Base-by-base conservation (phyloP, 2,329 filamentous ascomycete genomes). In the Penicillium decumbens region DNA sequence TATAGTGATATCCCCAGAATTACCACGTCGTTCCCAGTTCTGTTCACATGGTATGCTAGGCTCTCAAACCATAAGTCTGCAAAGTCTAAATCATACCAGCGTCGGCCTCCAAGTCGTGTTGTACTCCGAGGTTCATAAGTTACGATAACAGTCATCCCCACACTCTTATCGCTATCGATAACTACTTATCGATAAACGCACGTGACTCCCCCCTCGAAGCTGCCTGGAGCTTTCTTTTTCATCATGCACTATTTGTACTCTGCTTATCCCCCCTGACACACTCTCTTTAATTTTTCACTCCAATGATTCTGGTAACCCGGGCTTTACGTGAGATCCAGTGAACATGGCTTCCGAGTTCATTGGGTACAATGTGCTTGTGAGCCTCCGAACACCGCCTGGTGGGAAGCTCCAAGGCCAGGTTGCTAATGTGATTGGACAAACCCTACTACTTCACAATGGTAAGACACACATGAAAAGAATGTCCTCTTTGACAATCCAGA, bases 361-460 rank as follows among this genome's bases (percentile, higher is more conserved):
- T 63, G 88, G 88, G 54, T 80, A 88, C 68, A 83, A 85, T 52
- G 88, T 93, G 72, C 74, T 83, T 52, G 84, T 93, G 62, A 85
- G 84, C 30, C 77, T 93, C 56, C 80, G 79, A 61, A 76, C 82
- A 50, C 85, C 86, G 45, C 77, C 80, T 2, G 80, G 81, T 52
- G 80, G 80, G 37, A 76, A 81, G 60, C 73, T 92, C 43, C 82
- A 83, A 53, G 89, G 89, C 44, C 80, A 81, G 20, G 86, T 95
- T 30, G 80, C 82, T 52, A 78, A 83, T 59, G 83, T 92, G 46
- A 78, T 85, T 53, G 83, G 85, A 24, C 79, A 82, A 63, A 84
- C 83, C 53, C 72, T 95, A 55, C 83, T 81, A 27, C 76, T 95
- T 45, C 80, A 80, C 49, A 81, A 93, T 73, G 88, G 88, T 89